A percentile compares a stretch with the other conserved stretches of the same genome.
Conservation (phyloP, 2,329 filamentous ascomycete genomes). For the Raffaelea ambrosiae region DNA sequence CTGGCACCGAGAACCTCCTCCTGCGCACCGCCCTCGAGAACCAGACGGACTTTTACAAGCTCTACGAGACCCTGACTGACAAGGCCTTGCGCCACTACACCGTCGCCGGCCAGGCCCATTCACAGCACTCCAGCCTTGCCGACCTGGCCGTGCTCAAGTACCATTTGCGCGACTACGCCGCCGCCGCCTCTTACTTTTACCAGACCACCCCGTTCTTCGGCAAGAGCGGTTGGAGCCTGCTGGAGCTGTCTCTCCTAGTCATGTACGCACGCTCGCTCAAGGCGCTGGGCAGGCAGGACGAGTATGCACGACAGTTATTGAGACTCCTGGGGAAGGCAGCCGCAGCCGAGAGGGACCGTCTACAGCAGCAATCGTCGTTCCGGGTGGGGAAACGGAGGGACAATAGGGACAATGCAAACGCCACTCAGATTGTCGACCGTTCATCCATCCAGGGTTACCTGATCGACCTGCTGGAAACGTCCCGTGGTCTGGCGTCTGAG, state of each 20-base stretch:
- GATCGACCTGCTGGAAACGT: constrained; percentile 35
- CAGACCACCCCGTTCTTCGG: constrained; percentile 72
- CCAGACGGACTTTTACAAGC: constrained; percentile 53
- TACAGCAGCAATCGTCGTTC: constrained; percentile 28
- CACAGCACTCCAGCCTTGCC: constrained; percentile 67
- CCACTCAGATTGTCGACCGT: constrained; percentile 17
- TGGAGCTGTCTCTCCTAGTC: constrained; percentile 76
- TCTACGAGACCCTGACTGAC: constrained; percentile 73
- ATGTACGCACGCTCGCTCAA: constrained; percentile 81
- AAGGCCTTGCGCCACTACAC: constrained; percentile 76
- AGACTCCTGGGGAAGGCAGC: constrained; percentile 64
- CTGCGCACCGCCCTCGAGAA: constrained; percentile 54
- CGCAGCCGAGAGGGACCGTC: constrained; percentile 32
- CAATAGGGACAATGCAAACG: no score
- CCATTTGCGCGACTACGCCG: constrained; percentile 61
- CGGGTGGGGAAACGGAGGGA: no score
- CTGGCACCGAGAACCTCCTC: constrained; percentile 46
- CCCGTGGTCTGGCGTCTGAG: constrained; percentile 42
- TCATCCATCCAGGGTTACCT: constrained; percentile 39
- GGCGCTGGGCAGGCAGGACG: constrained; percentile 64
- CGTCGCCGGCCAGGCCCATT: constrained; percentile 68
- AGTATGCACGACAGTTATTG: constrained; percentile 69
- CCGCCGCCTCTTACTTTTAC: constrained; percentile 70
- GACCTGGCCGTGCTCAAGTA: constrained; percentile 84
- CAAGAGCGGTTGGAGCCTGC: constrained; percentile 64